Percentiles rank a stretch among this genome's conserved stretches.
Conservation (phyloP, 768 basidiomycete species). For the Lactifluus volemus region DNA sequence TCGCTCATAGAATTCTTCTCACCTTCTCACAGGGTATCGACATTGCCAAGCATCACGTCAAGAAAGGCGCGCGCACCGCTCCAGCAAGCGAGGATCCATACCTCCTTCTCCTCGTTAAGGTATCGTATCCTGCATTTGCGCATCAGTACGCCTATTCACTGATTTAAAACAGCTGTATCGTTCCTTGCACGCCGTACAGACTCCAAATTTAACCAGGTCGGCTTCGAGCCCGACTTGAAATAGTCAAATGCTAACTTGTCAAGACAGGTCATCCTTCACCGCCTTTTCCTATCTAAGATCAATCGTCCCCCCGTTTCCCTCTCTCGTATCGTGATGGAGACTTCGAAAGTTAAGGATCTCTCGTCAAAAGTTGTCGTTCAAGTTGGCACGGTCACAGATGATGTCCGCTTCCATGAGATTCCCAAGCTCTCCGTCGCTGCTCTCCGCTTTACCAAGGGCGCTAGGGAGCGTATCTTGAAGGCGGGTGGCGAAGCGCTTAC, state of each 20-base stretch:
- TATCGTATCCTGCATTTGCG: conserved; percentile 28
- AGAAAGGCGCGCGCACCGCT: conserved; percentile 89
- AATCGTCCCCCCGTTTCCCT: conserved; percentile 96
- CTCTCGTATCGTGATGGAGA: conserved; percentile 85
- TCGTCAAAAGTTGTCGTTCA: conserved; percentile 79
- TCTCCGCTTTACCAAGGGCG: conserved; percentile 87
- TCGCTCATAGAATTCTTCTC: conserved; percentile 12
- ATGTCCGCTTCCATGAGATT: conserved; percentile 74
- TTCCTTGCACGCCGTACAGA: conserved; percentile 95
- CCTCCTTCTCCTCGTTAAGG: conserved; percentile 96
- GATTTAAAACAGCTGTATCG: conserved; percentile 73
- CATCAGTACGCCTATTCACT: conserved; percentile 8
- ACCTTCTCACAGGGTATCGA: conserved; percentile 73
- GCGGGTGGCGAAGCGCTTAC: conserved; percentile 94
- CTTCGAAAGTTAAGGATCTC: conserved; percentile 51
- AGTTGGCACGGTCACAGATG: conserved; percentile 93
- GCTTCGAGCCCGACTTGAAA: conserved; percentile 4
- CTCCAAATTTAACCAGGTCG: conserved; percentile 89
- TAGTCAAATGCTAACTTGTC: conserved; percentile 21
- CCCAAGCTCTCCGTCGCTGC: conserved; percentile 93
- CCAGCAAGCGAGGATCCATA: conserved; percentile 99
- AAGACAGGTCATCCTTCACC: conserved; percentile 79
- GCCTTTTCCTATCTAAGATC: conserved; percentile 93
- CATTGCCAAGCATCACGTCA: conserved; percentile 95
- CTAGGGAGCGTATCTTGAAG: conserved; percentile 90